A percentile compares a stretch with the other conserved stretches of the same genome.
phyloP scores from a whole-genome alignment of 139 green algal genomes.

The Monoraphidium neglectum region DNA sequence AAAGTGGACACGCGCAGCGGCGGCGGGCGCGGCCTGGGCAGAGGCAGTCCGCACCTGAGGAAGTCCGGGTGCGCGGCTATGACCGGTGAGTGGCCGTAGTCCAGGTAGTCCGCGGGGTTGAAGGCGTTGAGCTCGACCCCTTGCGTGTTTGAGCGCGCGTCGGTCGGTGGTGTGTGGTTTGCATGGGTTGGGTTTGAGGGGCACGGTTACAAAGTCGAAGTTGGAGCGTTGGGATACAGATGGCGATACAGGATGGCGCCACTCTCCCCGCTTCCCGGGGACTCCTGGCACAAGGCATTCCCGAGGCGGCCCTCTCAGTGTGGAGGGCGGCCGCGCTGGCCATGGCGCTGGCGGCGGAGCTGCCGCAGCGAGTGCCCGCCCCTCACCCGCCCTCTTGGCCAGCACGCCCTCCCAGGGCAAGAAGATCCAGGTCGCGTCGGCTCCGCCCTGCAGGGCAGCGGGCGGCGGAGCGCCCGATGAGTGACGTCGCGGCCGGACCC shows the following conservation, averaged over 20 bases:
- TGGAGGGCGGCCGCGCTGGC: too few relatives aligned
- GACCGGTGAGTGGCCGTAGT: constrained; percentile 76
- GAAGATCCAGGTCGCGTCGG: constrained; percentile 91
- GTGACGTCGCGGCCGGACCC: background rate
- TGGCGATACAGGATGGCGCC: too few relatives aligned
- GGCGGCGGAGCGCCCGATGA: background rate
- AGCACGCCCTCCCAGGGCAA: constrained; percentile 83
- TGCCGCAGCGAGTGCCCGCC: too few relatives aligned
- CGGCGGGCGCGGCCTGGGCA: background rate
- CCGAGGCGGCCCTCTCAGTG: too few relatives aligned
- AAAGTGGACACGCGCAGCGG: too few relatives aligned
- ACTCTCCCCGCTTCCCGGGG: too few relatives aligned
- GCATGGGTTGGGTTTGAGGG: too few relatives aligned
- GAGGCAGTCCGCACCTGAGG: constrained; percentile 38
- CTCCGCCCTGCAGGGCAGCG: constrained; percentile 50
- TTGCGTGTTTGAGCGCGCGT: background rate
- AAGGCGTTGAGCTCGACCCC: constrained; percentile 61
- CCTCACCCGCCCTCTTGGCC: constrained; percentile 63
- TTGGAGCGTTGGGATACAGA: too few relatives aligned
- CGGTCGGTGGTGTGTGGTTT: constrained; percentile 16
- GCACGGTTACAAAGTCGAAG: too few relatives aligned
- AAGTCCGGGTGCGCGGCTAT: constrained; percentile 61
- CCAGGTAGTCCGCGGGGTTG: constrained; percentile 71
- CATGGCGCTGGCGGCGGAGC: too few relatives aligned
- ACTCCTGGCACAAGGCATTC: too few relatives aligned